phyloP scores from a whole-genome alignment of 495 filamentous ascomycete genomes.

The Penicillium chermesinum region DNA sequence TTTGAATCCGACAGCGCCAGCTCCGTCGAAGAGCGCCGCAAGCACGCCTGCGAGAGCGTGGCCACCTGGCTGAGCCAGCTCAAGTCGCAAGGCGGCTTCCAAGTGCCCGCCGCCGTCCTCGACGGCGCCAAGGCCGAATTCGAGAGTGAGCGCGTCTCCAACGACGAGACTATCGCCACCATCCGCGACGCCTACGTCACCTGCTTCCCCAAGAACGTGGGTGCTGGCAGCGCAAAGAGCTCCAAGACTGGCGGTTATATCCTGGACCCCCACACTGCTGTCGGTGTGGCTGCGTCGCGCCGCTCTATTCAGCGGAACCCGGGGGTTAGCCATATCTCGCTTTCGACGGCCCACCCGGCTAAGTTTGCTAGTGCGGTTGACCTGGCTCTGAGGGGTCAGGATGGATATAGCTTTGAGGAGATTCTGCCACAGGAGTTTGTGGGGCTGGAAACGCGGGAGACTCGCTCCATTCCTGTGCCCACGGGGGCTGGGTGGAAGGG shows the following conservation, averaged over 20 bases:
- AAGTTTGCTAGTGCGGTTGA: conserved; percentile 83
- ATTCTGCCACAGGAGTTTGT: conserved; percentile 76
- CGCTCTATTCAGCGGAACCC: conserved; percentile 56
- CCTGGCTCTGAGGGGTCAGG: conserved; percentile 60
- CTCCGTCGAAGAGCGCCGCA: conserved; percentile 31
- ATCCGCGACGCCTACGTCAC: conserved; percentile 61
- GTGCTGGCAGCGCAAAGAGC: conserved; percentile 27
- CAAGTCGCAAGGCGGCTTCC: conserved; percentile 76
- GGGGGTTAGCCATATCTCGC: conserved; percentile 55
- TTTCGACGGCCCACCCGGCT: conserved; percentile 84
- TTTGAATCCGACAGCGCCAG: conserved; percentile 48
- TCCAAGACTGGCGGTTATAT: conserved; percentile 55
- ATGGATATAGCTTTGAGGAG: conserved; percentile 64
- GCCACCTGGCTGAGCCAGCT: conserved; percentile 70
- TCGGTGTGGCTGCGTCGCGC: conserved; percentile 69
- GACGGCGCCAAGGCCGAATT: conserved; percentile 61
- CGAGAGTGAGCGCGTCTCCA: conserved; percentile 75
- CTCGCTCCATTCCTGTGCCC: conserved; percentile 27
- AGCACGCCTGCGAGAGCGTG: conserved; percentile 48
- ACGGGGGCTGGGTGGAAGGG: conserved; percentile 29
- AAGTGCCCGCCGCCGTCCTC: conserved; percentile 63
- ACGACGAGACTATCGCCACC: conserved; percentile 67
- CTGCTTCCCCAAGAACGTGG: conserved; percentile 29
- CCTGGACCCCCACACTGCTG: conserved; percentile 86
- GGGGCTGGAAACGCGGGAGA: conserved; percentile 60